Conservation (phyloP, 257 asterid genomes). For the Solanum dulcamara region DNA sequence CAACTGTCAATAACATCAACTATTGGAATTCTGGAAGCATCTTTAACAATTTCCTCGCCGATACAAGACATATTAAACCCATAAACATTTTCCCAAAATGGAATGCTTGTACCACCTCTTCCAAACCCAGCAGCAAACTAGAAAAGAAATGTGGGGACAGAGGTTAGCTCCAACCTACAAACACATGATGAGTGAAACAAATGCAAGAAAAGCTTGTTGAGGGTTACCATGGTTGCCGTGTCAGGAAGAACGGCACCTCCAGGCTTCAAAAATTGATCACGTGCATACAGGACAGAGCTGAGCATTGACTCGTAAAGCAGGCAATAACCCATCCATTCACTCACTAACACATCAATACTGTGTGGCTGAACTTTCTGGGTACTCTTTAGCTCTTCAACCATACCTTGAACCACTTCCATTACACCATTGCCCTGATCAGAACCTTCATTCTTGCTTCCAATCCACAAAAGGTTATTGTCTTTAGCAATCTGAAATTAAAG, state of each 20-base stretch:
- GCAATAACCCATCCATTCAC: slow-evolving; percentile 99
- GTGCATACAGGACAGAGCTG: slow-evolving; percentile 73
- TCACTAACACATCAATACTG: slow-evolving; percentile 69
- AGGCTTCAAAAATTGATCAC: slow-evolving; percentile 92
- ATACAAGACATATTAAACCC: slow-evolving; percentile 85
- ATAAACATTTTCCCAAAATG: slow-evolving; percentile 90
- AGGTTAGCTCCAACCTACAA: background rate
- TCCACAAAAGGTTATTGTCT: slow-evolving; percentile 46
- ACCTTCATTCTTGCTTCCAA: slow-evolving; percentile 11
- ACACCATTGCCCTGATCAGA: slow-evolving; percentile 23
- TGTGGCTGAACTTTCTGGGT: slow-evolving; percentile 37
- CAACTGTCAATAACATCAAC: slow-evolving; percentile 56
- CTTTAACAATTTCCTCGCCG: slow-evolving; percentile 60
- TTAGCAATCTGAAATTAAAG: slow-evolving; percentile 49
- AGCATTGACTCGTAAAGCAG: slow-evolving; percentile 96
- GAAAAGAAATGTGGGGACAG: background rate
- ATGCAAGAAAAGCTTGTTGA: slow-evolving; percentile 1
- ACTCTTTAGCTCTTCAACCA: slow-evolving; percentile 72
- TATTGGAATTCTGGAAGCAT: slow-evolving; percentile 64
- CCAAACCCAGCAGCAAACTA: slow-evolving; percentile 97
- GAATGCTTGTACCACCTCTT: slow-evolving; percentile 74
- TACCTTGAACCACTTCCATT: slow-evolving; percentile 69
- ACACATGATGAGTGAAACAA: background rate
- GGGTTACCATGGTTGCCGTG: slow-evolving; percentile 76
- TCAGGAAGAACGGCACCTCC: slow-evolving; percentile 97